Percentiles rank a stretch among this genome's conserved stretches.
These are phyloP conservation scores for Podospora tetraspora DNA, from an alignment of 495 filamentous ascomycete species.

Conservation along the genomic window DNA sequence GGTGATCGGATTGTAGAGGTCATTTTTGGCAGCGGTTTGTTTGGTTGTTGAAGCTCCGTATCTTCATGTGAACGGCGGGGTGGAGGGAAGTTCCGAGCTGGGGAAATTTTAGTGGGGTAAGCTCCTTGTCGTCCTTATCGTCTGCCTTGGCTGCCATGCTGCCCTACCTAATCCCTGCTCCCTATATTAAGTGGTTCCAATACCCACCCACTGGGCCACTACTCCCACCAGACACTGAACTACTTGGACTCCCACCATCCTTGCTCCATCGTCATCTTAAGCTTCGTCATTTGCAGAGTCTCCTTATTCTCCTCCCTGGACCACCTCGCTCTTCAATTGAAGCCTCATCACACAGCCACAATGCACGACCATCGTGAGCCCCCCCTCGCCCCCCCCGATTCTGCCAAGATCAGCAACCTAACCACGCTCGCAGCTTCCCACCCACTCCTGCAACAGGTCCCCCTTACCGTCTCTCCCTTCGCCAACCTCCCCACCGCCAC, in stretches of 20 bases:
- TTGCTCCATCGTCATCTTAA: neutral
- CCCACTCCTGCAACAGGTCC: constrained; percentile 84
- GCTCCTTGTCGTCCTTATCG: constrained; percentile 22
- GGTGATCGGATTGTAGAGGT: constrained; percentile 38
- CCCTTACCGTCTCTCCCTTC: constrained; percentile 90
- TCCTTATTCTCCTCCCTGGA: neutral
- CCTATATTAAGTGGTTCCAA: neutral
- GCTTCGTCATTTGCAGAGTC: neutral
- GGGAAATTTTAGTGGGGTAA: constrained; percentile 23
- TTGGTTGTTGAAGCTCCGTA: neutral
- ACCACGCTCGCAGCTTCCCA: constrained; percentile 57
- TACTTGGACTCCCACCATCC: neutral
- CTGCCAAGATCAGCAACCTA: constrained; percentile 3
- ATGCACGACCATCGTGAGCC: constrained; percentile 47
- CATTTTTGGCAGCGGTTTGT: constrained; percentile 18
- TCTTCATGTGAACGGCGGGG: constrained; percentile 5
- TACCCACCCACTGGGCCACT: neutral
- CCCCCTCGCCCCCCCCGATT: neutral
- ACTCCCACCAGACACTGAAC: neutral
- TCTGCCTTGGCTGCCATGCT: neutral
- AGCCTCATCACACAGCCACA: constrained; percentile 12
- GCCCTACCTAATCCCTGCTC: neutral
- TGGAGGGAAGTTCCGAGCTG: constrained; percentile 13
- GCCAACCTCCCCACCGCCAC: constrained; percentile 83
- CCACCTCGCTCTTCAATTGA: neutral